Evolutionary conservation across 352 stramenopile genomes (phyloP).

Genomic region (Globisporangium takayamanum): DNA sequence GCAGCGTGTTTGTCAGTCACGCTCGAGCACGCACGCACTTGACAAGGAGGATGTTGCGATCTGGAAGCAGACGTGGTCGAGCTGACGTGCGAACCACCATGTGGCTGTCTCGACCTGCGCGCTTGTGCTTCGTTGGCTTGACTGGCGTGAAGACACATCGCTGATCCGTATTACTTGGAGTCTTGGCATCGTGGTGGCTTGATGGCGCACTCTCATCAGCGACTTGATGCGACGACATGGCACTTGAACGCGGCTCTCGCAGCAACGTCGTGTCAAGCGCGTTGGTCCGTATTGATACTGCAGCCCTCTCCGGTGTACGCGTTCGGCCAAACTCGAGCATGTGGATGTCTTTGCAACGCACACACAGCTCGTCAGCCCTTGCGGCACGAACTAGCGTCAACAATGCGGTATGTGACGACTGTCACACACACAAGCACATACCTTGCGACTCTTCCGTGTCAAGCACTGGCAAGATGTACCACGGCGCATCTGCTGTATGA

Average conservation of each 20-base stretch:
- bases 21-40: neutral
- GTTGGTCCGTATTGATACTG: neutral
- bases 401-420: neutral
- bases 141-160: conserved; percentile 54
- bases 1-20: neutral
- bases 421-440: conserved; percentile 5
- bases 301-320: conserved; percentile 1
- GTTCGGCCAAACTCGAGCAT: conserved; percentile 41
- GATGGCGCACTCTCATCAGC: neutral
- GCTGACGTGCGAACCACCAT: conserved; percentile 5
- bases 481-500: conserved; percentile 21
- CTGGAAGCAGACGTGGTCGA: conserved; percentile 24
- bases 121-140: conserved; percentile 32
- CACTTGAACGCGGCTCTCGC: neutral
- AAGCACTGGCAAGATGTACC: conserved; percentile 46
- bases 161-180: conserved; percentile 3
- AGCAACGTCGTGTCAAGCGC: neutral
- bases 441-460: conserved; percentile 48
- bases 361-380: neutral
- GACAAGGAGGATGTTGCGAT: conserved; percentile 7
- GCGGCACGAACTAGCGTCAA: neutral
- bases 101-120: neutral
- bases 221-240: too few relatives aligned
- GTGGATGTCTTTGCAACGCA: conserved; percentile 32
- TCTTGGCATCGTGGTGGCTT: too few relatives aligned